Percentiles rank a stretch among this genome's conserved stretches.
Conservation (phyloP, 108 stramenopile genomes). For the Chaetoceros tenuissimus region DNA sequence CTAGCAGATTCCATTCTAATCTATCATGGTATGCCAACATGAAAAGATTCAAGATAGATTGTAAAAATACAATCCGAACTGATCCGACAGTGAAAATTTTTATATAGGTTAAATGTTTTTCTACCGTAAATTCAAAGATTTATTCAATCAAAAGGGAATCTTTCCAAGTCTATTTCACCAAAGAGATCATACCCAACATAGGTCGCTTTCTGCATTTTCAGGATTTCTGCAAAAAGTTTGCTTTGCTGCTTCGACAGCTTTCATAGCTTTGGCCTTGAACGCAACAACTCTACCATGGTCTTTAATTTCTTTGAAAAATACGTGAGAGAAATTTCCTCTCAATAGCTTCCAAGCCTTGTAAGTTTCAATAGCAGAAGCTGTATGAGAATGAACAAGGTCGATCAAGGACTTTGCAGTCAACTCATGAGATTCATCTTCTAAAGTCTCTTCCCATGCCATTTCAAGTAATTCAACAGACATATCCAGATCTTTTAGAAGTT, state of each 20-base stretch:
- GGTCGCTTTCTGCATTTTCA: no score
- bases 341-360: constrained; percentile 41
- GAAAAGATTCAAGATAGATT: no score
- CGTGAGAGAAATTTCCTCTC: constrained; percentile 25
- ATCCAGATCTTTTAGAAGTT: constrained; percentile 26
- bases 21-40: no score
- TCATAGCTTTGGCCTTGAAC: constrained; percentile 50
- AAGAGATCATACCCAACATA: no score
- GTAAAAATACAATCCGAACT: no score
- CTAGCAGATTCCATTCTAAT: no score
- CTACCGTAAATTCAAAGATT: no score
- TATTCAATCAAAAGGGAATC: no score
- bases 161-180: no score
- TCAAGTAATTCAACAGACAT: constrained; percentile 36
- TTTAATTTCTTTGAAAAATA: constrained; percentile 54
- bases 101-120: no score
- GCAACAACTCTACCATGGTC: constrained; percentile 29
- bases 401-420: constrained; percentile 30
- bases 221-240: constrained; percentile 16
- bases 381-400: constrained; percentile 38
- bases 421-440: constrained; percentile 19
- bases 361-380: constrained; percentile 50
- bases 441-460: constrained; percentile 53
- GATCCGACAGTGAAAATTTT: no score
- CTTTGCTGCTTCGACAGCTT: constrained; percentile 45